Evolutionary conservation across 208 protist species (phyloP).

Genomic region (Crithidia expoeki): DNA sequence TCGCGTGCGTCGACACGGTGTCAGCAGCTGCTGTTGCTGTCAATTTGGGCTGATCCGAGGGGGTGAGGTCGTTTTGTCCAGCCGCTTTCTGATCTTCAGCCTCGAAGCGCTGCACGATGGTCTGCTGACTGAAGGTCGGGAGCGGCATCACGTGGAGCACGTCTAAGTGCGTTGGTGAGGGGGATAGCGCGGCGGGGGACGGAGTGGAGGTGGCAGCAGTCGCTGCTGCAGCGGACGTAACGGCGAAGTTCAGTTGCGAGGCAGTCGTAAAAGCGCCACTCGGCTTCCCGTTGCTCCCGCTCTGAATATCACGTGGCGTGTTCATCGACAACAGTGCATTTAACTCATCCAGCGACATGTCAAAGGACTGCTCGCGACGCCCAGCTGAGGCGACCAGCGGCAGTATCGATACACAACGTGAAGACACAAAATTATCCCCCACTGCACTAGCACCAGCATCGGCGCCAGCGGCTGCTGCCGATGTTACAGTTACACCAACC

Average conservation of each 20-base stretch:
- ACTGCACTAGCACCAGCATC: not conserved
- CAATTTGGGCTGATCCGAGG: not conserved
- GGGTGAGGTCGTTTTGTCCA: not conserved
- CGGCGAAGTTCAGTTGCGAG: constrained; percentile 2
- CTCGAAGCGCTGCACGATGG: not conserved
- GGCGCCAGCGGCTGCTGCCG: not conserved
- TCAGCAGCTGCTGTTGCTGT: not conserved
- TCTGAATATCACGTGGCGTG: constrained; percentile 18
- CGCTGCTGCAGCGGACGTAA: not conserved
- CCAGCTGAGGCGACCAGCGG: not conserved
- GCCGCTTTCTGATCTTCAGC: not conserved
- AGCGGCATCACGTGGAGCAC: constrained; percentile 12
- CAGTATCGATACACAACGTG: not conserved
- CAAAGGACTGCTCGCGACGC: constrained; percentile 18
- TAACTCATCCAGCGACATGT: constrained; percentile 25
- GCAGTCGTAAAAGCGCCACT: not conserved
- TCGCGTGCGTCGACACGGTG: not conserved
- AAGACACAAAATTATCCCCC: not conserved
- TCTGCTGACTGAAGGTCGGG: constrained; percentile 1
- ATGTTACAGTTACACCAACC: not conserved
- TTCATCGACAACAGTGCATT: constrained; percentile 13
- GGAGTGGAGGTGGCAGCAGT: not conserved
- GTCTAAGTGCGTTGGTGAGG: not conserved
- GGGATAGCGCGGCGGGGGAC: not conserved
- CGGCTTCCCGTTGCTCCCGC: not conserved